Base-by-base conservation (phyloP, 2,329 filamentous ascomycete species). In the Nothophoma quercina region DNA sequence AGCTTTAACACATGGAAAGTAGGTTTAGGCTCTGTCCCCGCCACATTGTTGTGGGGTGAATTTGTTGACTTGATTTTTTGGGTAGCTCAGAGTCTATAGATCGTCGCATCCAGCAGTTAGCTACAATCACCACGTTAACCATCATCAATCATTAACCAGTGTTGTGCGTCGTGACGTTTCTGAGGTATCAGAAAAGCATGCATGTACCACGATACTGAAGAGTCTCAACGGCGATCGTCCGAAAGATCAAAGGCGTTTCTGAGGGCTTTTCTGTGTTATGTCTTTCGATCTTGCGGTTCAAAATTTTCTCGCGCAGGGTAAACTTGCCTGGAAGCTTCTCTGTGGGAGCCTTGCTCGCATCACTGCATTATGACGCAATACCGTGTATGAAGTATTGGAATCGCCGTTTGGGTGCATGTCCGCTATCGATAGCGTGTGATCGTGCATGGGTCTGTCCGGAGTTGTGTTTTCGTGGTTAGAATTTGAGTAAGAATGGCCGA, bases 341-440 rank as follows among this genome's bases (percentile, higher is more conserved):
- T 12, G 13, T 25, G 19, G 25, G 34, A 34, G 33, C n/a, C 34
- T 40, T 28, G 23, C 7, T 30, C 2, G 30, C 34, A 10, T 28
- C 38, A 16, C 43, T 34, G 41, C 53, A 52, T 56, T 39, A 53
- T 57, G 47, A 51, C 51, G 54, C 49, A 53, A 56, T 47, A 46
- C 25, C 16, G 25, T 36, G 26, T 30, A 22, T 9, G 35, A 38
- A 61, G 29, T 66, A 63, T 65, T 65, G 62, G 42, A 55, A 34
- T 23, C 34, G 33, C 58, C 59, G 36, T 30, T 59, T 60, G 34
- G 46, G 61, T 57, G 13, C 23, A 43, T 39, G 26, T 33, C 36
- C 39, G 46, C 51, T 61, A 60, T 64, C 60, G 57, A 61, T 67
- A 65, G 63, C 53, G 55, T 41, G 26, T 36, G 23, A 42, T 48